These are phyloP conservation scores for Setaria italica DNA, from an alignment of 202 grass and related monocot species.

Conservation along the genomic window DNA sequence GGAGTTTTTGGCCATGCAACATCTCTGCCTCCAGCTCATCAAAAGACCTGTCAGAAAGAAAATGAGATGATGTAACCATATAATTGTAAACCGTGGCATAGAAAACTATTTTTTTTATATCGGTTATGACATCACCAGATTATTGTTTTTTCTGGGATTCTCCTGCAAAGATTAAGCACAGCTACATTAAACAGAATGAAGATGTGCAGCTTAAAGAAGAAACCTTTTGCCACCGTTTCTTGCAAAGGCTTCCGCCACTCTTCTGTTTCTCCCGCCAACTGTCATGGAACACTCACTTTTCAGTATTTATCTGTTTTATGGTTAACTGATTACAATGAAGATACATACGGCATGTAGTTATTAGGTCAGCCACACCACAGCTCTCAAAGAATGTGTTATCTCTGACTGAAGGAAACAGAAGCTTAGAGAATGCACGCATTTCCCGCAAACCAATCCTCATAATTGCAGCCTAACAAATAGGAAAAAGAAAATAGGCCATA, in stretches of 20 bases:
- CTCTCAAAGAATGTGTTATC: slow-evolving; percentile 99
- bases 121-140: background rate
- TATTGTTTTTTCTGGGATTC: background rate
- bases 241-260: slow-evolving; percentile 95
- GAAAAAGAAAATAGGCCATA: background rate
- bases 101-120: background rate
- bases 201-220: slow-evolving; percentile 44
- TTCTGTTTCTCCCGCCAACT: slow-evolving; percentile 96
- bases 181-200: slow-evolving; percentile 8
- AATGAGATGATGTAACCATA: slow-evolving; percentile 18
- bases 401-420: slow-evolving; percentile 86
- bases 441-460: slow-evolving; percentile 95
- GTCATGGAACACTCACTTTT: slow-evolving; percentile 34
- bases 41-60: slow-evolving; percentile 73
- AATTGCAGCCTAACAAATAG: slow-evolving; percentile 78
- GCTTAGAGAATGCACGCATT: slow-evolving; percentile 90
- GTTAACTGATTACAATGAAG: slow-evolving; percentile 38
- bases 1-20: slow-evolving; percentile 89
- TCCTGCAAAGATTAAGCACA: background rate
- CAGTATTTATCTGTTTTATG: slow-evolving; percentile 28
- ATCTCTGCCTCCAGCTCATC: slow-evolving; percentile 92
- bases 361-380: slow-evolving; percentile 91
- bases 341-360: slow-evolving; percentile 93
- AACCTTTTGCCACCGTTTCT: slow-evolving; percentile 87
- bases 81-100: background rate